These are phyloP conservation scores for Cordyceps militaris DNA, from an alignment of 2,329 filamentous ascomycete genomes.

Conservation along the genomic window DNA sequence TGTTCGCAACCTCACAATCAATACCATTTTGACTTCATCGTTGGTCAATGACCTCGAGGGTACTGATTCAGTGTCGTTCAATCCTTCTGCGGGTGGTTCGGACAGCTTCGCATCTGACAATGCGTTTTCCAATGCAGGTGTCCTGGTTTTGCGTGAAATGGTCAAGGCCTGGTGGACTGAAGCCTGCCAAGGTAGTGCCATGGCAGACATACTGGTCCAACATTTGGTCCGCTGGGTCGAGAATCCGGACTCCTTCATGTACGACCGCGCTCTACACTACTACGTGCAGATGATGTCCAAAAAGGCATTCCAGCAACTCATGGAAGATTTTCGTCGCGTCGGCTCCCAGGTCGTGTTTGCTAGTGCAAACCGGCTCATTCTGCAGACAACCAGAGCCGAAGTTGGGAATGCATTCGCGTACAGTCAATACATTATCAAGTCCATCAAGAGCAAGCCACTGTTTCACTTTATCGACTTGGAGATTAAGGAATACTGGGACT, in stretches of 20 bases:
- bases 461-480: slow-evolving; percentile 97
- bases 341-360: slow-evolving; percentile 96
- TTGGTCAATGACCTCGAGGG: slow-evolving; percentile 96
- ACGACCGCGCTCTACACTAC: slow-evolving; percentile 88
- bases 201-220: slow-evolving; percentile 97
- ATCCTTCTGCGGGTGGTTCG: slow-evolving; percentile 40
- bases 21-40: slow-evolving; percentile 93
- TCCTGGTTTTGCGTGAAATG: slow-evolving; percentile 91
- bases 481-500: slow-evolving; percentile 99
- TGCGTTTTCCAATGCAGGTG: slow-evolving; percentile 86
- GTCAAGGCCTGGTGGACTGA: slow-evolving; percentile 98
- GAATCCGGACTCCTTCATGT: slow-evolving; percentile 86
- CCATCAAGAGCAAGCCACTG: slow-evolving; percentile 87
- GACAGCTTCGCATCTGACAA: slow-evolving; percentile 71
- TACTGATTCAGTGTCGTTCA: slow-evolving; percentile 77
- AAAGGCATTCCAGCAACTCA: slow-evolving; percentile 93
- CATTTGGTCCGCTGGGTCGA: slow-evolving; percentile 97
- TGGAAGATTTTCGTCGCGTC: slow-evolving; percentile 92
- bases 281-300: slow-evolving; percentile 98
- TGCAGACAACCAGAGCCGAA: slow-evolving; percentile 95
- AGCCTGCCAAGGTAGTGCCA: slow-evolving; percentile 79
- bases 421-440: slow-evolving; percentile 95
- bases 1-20: slow-evolving; percentile 90
- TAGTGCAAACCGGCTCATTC: slow-evolving; percentile 75
- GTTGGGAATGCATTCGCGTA: slow-evolving; percentile 96